phyloP scores from a whole-genome alignment of 148 eudicot genomes.

The Arctostaphylos glauca region DNA sequence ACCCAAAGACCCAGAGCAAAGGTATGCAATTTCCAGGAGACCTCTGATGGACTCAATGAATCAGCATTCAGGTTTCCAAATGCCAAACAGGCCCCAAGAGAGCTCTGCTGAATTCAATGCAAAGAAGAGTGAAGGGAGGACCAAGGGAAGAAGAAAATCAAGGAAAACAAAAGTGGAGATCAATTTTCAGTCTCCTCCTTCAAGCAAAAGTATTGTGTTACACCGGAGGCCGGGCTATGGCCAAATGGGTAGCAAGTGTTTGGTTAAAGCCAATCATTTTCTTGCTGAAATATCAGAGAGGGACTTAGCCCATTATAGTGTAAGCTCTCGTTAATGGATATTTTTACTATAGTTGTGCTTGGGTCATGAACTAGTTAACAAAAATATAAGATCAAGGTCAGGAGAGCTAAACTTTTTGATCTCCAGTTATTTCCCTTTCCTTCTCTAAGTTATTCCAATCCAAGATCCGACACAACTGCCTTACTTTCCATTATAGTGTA shows the following conservation, averaged over 20 bases:
- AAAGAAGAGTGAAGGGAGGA: conserved; percentile 40
- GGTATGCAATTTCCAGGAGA: conserved; percentile 52
- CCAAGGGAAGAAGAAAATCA: conserved; percentile 47
- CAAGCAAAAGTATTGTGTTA: conserved; percentile 41
- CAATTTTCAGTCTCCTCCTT: conserved; percentile 30
- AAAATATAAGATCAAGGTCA: background rate
- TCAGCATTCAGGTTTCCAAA: conserved; percentile 27
- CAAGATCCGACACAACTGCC: background rate
- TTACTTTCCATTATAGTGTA: background rate
- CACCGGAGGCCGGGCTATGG: conserved; percentile 61
- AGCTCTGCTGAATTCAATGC: conserved; percentile 28
- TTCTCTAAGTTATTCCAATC: background rate
- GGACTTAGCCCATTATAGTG: conserved; percentile 59
- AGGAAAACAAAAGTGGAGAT: conserved; percentile 33
- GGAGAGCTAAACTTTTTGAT: background rate
- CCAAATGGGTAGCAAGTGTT: conserved; percentile 55
- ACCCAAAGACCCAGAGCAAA: conserved; percentile 49
- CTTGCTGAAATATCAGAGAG: conserved; percentile 49
- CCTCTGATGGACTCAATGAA: conserved; percentile 40
- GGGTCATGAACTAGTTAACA: background rate
- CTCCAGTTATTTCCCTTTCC: background rate
- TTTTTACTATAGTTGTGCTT: background rate
- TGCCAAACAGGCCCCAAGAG: conserved; percentile 23
- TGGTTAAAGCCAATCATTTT: conserved; percentile 70
- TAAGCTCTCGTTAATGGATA: conserved; percentile 28